These are phyloP conservation scores for Hymenoscyphus fraxineus DNA, from an alignment of 2,329 filamentous ascomycete species.

Conservation along the genomic window DNA sequence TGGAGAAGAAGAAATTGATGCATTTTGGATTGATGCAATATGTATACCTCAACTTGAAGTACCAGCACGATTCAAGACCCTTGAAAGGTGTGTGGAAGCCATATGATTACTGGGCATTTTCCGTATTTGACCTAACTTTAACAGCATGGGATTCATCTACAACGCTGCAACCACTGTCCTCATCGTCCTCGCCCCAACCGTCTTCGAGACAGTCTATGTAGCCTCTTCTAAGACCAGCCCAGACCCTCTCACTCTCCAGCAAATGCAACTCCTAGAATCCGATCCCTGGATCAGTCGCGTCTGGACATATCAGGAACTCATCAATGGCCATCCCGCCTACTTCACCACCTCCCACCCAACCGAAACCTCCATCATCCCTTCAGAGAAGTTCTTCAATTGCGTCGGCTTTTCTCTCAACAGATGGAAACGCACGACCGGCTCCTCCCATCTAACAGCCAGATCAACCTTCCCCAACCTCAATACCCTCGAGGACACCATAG, in stretches of 20 bases:
- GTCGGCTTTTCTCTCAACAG: not conserved
- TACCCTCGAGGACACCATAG: not conserved
- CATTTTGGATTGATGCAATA: constrained; percentile 23
- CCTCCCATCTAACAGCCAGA: not conserved
- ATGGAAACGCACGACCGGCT: not conserved
- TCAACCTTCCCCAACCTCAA: not conserved
- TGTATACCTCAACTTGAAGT: constrained; percentile 19
- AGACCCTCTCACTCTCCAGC: not conserved
- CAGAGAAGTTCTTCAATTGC: not conserved
- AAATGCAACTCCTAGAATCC: not conserved
- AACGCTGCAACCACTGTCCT: not conserved
- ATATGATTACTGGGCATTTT: not conserved
- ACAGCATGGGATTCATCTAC: constrained; percentile 1
- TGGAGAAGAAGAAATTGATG: constrained; percentile 10
- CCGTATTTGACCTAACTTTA: not conserved
- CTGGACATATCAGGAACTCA: not conserved
- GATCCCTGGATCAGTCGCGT: not conserved
- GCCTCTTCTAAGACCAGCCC: not conserved
- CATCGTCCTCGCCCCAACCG: not conserved
- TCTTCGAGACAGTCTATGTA: not conserved
- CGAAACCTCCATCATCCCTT: not conserved
- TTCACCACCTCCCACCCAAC: not conserved
- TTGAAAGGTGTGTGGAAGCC: constrained; percentile 17
- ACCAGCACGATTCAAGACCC: constrained; percentile 13
- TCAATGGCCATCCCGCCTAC: not conserved